Evolutionary conservation across 2,329 filamentous ascomycete species (phyloP).

Genomic region (Aulographum hederae): DNA sequence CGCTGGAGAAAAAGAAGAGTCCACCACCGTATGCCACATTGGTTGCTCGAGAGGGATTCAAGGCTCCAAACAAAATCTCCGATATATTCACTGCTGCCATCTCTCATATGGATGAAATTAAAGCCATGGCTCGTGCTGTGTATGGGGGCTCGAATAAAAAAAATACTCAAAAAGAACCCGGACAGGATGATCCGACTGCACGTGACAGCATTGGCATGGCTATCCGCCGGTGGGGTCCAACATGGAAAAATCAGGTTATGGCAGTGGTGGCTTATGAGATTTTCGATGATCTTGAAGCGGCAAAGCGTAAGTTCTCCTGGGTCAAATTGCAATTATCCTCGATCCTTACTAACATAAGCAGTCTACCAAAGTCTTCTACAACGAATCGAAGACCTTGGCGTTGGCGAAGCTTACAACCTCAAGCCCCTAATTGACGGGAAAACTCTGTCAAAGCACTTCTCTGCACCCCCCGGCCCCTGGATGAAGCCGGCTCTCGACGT

Average conservation of each 20-base stretch:
- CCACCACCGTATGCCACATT: constrained; percentile 39
- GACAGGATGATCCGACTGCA: constrained; percentile 19
- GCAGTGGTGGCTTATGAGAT: constrained; percentile 50
- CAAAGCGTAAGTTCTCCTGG: constrained; percentile 21
- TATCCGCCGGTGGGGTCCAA: constrained; percentile 51
- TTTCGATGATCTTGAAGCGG: constrained; percentile 18
- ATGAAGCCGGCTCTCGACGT: constrained; percentile 62
- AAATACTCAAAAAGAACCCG: constrained; percentile 20
- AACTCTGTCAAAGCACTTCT: constrained; percentile 48
- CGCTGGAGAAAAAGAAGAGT: constrained; percentile 27
- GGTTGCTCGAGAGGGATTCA: constrained; percentile 59
- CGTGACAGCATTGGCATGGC: constrained; percentile 56
- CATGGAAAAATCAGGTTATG: constrained; percentile 55
- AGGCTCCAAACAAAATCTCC: constrained; percentile 56
- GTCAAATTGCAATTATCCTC: too few relatives aligned
- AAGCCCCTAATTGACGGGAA: constrained; percentile 51
- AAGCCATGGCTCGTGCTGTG: constrained; percentile 42
- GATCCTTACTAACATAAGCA: constrained; percentile 2
- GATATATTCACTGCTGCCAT: constrained; percentile 48
- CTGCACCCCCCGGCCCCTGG: constrained; percentile 61
- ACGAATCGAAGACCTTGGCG: constrained; percentile 29
- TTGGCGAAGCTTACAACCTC: constrained; percentile 30
- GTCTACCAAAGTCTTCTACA: constrained; percentile 37
- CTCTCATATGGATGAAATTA: constrained; percentile 45
- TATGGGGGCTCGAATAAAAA: too few relatives aligned